These are phyloP conservation scores for Plantago elongata DNA, from an alignment of 257 asterid genomes.

Conservation along the genomic window DNA sequence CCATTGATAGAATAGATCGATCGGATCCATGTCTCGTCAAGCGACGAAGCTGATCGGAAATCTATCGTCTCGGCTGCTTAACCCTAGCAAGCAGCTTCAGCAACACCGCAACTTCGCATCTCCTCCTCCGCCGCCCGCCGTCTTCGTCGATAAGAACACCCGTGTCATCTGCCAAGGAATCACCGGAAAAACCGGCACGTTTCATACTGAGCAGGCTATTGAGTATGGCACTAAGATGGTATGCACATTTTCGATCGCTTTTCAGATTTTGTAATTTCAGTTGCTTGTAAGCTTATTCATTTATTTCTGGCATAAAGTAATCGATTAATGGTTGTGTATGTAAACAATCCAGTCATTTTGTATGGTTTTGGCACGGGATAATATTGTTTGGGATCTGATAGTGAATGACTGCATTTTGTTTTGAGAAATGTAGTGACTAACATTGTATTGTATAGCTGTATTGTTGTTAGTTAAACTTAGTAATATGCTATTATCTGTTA, in stretches of 20 bases:
- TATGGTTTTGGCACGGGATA: too few species aligned
- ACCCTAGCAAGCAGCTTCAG: conserved; percentile 15
- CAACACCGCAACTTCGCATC: conserved; percentile 73
- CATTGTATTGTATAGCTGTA: too few species aligned
- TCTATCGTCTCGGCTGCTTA: conserved; percentile 45
- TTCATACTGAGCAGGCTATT: conserved; percentile 94
- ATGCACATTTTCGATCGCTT: background rate
- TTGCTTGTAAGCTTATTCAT: too few species aligned
- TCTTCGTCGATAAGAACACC: conserved; percentile 90
- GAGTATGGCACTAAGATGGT: conserved; percentile 97
- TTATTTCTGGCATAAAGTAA: too few species aligned
- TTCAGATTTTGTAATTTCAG: too few species aligned
- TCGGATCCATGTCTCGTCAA: conserved; percentile 56
- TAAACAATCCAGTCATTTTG: too few species aligned
- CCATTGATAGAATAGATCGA: conserved; percentile 10
- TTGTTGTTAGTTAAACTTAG: too few species aligned
- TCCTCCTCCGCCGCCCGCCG: conserved; percentile 75
- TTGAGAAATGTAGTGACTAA: too few species aligned
- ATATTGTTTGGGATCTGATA: too few species aligned
- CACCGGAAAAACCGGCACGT: conserved; percentile 92
- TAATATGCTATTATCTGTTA: too few species aligned
- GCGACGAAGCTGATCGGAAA: conserved; percentile 54
- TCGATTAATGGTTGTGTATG: too few species aligned
- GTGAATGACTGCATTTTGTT: too few species aligned
- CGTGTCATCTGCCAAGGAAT: conserved; percentile 93